Conservation (phyloP, 164 flowering plant species). For the Nymphaea colorata region DNA sequence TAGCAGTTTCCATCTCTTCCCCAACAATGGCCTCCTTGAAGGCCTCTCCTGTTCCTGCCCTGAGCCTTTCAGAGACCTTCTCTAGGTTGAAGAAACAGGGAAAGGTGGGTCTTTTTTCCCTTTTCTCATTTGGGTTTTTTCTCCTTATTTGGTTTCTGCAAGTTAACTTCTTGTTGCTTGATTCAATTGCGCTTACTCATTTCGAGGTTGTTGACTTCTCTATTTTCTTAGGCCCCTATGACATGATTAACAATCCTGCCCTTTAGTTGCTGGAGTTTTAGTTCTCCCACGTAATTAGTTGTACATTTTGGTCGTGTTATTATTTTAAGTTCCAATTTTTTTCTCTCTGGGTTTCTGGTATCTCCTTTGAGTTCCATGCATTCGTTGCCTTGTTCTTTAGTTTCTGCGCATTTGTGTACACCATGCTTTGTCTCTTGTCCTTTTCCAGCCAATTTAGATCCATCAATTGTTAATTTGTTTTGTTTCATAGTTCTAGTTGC, state of each 20-base stretch:
- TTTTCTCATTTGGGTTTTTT: neutral
- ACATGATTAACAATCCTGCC: neutral
- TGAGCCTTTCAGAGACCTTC: constrained; percentile 47
- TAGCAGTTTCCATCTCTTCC: neutral
- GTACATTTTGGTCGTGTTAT: too few relatives aligned
- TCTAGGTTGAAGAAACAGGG: constrained; percentile 42
- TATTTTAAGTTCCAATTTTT: too few relatives aligned
- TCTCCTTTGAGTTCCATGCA: too few relatives aligned
- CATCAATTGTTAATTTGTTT: too few relatives aligned
- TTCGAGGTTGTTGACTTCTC: neutral
- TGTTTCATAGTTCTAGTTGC: too few relatives aligned
- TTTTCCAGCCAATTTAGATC: too few relatives aligned
- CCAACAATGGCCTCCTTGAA: constrained; percentile 1
- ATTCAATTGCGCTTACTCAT: neutral
- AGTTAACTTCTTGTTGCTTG: neutral
- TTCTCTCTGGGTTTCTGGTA: too few relatives aligned
- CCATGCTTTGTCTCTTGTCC: too few relatives aligned
- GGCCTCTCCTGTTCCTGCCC: neutral
- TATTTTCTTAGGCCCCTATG: neutral
- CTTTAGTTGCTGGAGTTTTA: too few relatives aligned
- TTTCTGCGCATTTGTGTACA: too few relatives aligned
- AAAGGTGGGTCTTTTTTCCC: constrained; percentile 31
- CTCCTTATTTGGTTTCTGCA: neutral
- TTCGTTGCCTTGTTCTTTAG: too few relatives aligned
- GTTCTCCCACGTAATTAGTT: too few relatives aligned